Percentiles rank a stretch among this genome's conserved stretches.
phyloP scores from a whole-genome alignment of 805 yeast species.

The Candida namnaoensis region DNA sequence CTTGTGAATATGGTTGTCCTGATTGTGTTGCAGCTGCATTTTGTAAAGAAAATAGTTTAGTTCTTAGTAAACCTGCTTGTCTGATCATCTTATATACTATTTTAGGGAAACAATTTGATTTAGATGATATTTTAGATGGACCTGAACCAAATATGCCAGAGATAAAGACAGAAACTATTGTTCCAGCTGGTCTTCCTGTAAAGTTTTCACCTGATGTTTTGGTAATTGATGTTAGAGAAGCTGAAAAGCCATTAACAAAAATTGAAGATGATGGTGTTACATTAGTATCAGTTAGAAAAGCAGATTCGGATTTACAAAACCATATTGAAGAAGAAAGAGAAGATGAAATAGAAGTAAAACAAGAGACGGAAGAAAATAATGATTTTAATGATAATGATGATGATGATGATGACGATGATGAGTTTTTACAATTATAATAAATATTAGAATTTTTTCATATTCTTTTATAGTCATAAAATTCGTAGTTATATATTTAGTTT shows the following conservation, averaged over 20 bases:
- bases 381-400: no score
- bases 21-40: conserved; percentile 77
- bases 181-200: conserved; percentile 44
- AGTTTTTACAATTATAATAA: no score
- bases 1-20: conserved; percentile 63
- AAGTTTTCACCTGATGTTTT: conserved; percentile 56
- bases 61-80: conserved; percentile 84
- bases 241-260: conserved; percentile 8
- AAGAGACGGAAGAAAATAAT: not conserved
- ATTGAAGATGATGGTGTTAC: conserved; percentile 6
- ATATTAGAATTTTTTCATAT: no score
- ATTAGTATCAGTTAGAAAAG: conserved; percentile 6
- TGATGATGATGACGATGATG: no score
- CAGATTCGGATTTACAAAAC: not conserved
- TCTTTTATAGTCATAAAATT: no score
- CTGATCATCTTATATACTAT: conserved; percentile 55
- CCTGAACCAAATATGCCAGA: conserved; percentile 74
- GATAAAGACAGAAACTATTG: conserved; percentile 59
- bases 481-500: no score
- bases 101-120: conserved; percentile 42
- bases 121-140: conserved; percentile 46
- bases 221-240: conserved; percentile 32
- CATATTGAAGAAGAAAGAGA: not conserved
- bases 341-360: conserved; percentile 2
- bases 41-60: conserved; percentile 77